Base-by-base conservation (phyloP, 2,329 filamentous ascomycete species). In the Fusarium sp. region DNA sequence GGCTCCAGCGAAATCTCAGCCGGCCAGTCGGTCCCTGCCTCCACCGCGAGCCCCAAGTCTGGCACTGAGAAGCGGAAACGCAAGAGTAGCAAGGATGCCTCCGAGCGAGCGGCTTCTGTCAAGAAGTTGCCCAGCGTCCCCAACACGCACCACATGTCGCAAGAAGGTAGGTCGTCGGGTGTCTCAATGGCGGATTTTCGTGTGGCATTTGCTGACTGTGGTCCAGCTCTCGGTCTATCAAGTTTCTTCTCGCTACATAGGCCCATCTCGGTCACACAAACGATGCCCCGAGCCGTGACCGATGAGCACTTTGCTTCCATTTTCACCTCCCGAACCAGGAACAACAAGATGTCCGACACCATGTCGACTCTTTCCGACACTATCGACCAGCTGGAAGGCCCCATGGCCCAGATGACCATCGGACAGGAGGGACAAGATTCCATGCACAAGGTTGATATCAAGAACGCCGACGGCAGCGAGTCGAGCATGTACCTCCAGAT, bases 171-270 rank as follows among this genome's bases (percentile, higher is more conserved):
- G 87, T 81, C 36, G 45, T 20, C 36, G 7, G 40, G 13, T 20
- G 8, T 6, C 16, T 29, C 20, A 16, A 20, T 25, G 20, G 31
- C 11, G 2, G 10, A 22, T 31, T 57, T 9, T 20, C 5, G 27
- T 18, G 58, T 42, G 52, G 63, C 47, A 58, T 45, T 63, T 76
- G 62, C 75, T 77, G 61, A 80, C 67, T 58, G 25, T 45, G 16
- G 31, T 73, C 6, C 75, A 98, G 97, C 97, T 80, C 89, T 98
- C 70, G 92, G 93, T 73, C 88, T 98, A 54, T 97, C 96, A 9
- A 93, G 93, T 69, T 98, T 99, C 88, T 98, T 98, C 87, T 97
- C 95, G 73, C 93, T 97, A 75, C 95, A 99, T 85, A 92, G 97
- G 71, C 97, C 97, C 54, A 96, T 99, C 80, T 97, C 95, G 65